Base-by-base conservation (phyloP, 495 filamentous ascomycete genomes). In the Podospora pseudopauciseta region DNA sequence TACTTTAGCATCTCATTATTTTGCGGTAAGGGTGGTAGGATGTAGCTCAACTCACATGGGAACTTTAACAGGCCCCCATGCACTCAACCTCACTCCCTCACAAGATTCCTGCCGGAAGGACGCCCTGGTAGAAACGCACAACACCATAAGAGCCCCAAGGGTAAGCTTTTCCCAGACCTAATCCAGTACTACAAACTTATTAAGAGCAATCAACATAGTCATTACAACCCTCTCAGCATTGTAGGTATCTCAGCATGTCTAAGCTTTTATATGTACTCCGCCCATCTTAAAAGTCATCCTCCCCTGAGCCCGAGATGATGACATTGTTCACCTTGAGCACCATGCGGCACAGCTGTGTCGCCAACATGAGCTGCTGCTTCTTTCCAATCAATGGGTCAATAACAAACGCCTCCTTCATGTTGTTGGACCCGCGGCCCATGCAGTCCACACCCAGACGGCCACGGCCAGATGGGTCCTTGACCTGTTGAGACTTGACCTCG, bases 301-400 rank as follows among this genome's bases (percentile, higher is more conserved):
- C 91, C 39, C 94, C 95, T 66, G 90, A 90, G 23, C 95, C 96
- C 49, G 94, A 87, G 73, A 99, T 91, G 73, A 99, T 99, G 70
- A 99, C 96, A 79, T 97, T 97, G 82, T 91, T 86, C 78, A 95
- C 91, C 88, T 99, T 99, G 67, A 99, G 87, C 71, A 99, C 95
- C 95, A 99, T 99, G 66, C 95, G 89, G 84, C 96, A 98, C 30
- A 99, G 86, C 82, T 99, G 95, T 20, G 95, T 98, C 18, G 95
- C 95, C 64, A 99, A 86, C 78, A 97, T 85, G 67, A 99, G 86
- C 81, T 99, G 95, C 83, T 97, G 93, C 76, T 92, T 88, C 86
- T 99, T 99, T 68, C 94, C 93, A 75, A 99, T 98, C 67, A 99
- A 82, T 32, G 95, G 95, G 74, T 99, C 95, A 74, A 99, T 97